A percentile compares a stretch with the other conserved stretches of the same genome.
Evolutionary conservation across 306 rosid species (phyloP).

Genomic region (Canavalia gladiata): DNA sequence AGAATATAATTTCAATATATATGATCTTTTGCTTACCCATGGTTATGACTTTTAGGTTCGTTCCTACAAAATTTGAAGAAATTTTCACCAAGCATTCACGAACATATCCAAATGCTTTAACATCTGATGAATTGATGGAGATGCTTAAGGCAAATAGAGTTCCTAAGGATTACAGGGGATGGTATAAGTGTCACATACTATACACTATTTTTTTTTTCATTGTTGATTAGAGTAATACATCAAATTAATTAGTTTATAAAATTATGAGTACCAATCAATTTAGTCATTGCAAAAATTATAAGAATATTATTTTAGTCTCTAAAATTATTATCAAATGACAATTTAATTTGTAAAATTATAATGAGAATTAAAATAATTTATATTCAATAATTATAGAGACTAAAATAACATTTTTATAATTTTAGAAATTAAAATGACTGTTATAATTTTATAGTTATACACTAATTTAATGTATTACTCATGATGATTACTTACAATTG

Average conservation of each 20-base stretch:
- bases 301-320: no score
- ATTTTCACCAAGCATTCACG: constrained; percentile 72
- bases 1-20: no score
- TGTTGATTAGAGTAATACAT: neutral
- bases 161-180: constrained; percentile 71
- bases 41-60: constrained; percentile 60
- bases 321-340: neutral
- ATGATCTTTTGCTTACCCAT: neutral
- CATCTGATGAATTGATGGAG: constrained; percentile 66
- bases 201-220: no score
- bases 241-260: neutral
- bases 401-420: no score
- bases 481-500: no score
- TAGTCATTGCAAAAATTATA: no score
- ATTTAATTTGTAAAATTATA: neutral
- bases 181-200: constrained; percentile 47
- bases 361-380: no score
- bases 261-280: no score
- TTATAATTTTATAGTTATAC: no score
- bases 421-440: no score
- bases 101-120: constrained; percentile 58
- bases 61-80: constrained; percentile 75
- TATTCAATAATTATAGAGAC: no score
- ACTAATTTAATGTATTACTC: no score
- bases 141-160: constrained; percentile 68